Evolutionary conservation across 352 stramenopile species (phyloP).

Genomic region (Globisporangium nunn): DNA sequence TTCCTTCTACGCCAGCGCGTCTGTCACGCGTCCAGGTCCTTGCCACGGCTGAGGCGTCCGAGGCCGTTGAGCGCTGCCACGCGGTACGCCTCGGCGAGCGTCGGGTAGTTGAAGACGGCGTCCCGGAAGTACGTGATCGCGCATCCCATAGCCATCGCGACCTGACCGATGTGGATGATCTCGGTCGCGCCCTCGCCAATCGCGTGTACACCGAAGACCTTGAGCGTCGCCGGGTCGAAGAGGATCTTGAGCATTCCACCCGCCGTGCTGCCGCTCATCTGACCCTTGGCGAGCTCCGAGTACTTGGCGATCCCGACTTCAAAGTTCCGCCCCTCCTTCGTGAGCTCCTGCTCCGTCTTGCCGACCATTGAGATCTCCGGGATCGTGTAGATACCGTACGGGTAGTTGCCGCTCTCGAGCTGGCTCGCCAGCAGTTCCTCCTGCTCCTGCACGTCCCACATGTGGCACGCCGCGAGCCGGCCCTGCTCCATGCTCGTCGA

Average conservation of each 20-base stretch:
- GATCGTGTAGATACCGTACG: conserved; percentile 90
- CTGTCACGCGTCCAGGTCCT: conserved; percentile 52
- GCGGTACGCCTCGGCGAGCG: conserved; percentile 86
- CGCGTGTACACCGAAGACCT: conserved; percentile 82
- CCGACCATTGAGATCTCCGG: conserved; percentile 90
- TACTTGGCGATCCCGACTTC: conserved; percentile 86
- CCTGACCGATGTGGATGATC: conserved; percentile 91
- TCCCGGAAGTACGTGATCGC: conserved; percentile 86
- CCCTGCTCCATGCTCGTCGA: conserved; percentile 90
- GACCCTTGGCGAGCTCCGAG: conserved; percentile 83
- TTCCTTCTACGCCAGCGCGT: neutral
- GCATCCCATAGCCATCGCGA: conserved; percentile 75
- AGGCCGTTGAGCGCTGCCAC: conserved; percentile 84
- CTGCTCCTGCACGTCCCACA: conserved; percentile 50
- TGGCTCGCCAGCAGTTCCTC: conserved; percentile 54
- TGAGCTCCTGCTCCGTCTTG: conserved; percentile 86
- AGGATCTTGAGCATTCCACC: conserved; percentile 86
- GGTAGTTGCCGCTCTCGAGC: conserved; percentile 75
- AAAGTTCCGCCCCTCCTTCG: conserved; percentile 72
- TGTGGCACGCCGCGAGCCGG: conserved; percentile 75
- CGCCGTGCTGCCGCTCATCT: conserved; percentile 81
- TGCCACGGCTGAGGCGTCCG: conserved; percentile 75
- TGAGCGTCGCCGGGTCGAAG: conserved; percentile 73
- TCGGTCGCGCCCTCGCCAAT: conserved; percentile 87
- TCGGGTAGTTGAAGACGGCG: conserved; percentile 91